Evolutionary conservation across 1,284 basidiomycete species (phyloP).

Genomic region (Bondarzewia mesenterica): DNA sequence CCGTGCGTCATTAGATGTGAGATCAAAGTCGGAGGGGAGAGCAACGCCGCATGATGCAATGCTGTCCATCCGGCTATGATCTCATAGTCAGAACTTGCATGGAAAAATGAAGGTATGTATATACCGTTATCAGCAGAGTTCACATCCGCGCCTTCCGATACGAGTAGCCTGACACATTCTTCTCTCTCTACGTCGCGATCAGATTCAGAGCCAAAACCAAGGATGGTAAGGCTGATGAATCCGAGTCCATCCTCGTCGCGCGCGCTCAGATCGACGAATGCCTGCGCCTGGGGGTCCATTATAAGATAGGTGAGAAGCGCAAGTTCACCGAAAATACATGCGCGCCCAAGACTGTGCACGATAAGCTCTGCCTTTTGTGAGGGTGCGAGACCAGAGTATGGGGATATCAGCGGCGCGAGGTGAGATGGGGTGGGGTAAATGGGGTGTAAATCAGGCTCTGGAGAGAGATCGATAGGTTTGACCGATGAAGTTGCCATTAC

Average conservation of each 20-base stretch:
- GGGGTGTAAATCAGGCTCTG: slow-evolving; percentile 71
- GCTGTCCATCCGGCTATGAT: slow-evolving; percentile 84
- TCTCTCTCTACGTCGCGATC: slow-evolving; percentile 80
- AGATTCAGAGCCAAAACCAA: slow-evolving; percentile 77
- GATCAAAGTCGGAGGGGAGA: slow-evolving; percentile 85
- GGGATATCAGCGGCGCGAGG: slow-evolving; percentile 53
- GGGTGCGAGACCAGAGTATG: slow-evolving; percentile 58
- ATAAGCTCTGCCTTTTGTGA: slow-evolving; percentile 61
- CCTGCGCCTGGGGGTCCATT: slow-evolving; percentile 62
- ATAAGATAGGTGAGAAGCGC: slow-evolving; percentile 63
- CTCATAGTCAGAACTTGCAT: neutral
- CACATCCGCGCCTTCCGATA: slow-evolving; percentile 73
- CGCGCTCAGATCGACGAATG: slow-evolving; percentile 55
- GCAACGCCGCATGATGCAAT: slow-evolving; percentile 87
- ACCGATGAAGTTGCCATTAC: slow-evolving; percentile 16
- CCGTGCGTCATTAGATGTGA: slow-evolving; percentile 91
- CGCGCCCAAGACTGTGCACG: slow-evolving; percentile 60
- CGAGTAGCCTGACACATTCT: slow-evolving; percentile 77
- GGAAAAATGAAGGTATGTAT: slow-evolving; percentile 14
- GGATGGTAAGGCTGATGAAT: slow-evolving; percentile 71
- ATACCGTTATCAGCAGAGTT: slow-evolving; percentile 55
- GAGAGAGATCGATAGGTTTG: slow-evolving; percentile 40
- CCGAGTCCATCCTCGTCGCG: slow-evolving; percentile 82
- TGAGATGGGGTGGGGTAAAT: slow-evolving; percentile 62
- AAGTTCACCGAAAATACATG: slow-evolving; percentile 71